Base-by-base conservation (phyloP, 495 filamentous ascomycete genomes). In the Talaromyces adpressus region DNA sequence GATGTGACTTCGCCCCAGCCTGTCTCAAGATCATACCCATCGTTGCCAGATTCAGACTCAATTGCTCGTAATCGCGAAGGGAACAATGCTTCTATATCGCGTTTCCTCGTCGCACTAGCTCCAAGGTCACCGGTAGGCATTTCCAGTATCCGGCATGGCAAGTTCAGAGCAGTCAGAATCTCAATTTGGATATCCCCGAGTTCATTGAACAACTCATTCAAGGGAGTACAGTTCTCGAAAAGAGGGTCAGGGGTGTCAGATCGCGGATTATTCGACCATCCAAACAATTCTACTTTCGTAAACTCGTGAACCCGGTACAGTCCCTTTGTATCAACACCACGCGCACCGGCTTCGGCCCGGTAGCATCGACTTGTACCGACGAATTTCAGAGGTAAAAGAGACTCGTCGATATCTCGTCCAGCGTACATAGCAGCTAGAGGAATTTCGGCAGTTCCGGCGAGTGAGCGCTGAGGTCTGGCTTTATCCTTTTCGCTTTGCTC, bases 241-340 rank as follows among this genome's bases (percentile, higher is more conserved):
- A 32, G 27, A 9, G 34, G 34, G 29, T 56, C 45, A 4, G 39
- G 58, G 11, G 64, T 23, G 0, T 76, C 52, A 5, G 85, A 85
- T 27, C 29, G 34, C 22, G 68, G 9, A 41, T 71, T 75, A 66
- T 81, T 77, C 9, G 77, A 65, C 93, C 93, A 98, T 0, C 87
- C 91, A 71, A 98, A 98, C 78, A 98, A 86, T 72, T 98, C 94
- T 1, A 98, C 93, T 70, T 98, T 98, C 45, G 92, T 96, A 76
- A 98, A 98, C 72, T 98, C 94, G 77, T 98, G 94, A n/a, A 98
- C 94, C 12, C 94, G 88, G 76, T 98, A 98, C 6, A 98, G 81
- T 8, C 94, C 94, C 76, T 97, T 97, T 7, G 90, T 95, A 47
- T 96, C 91, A 23, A 85, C 85, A 34, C 94, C 94, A 20, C 94